A percentile compares a stretch with the other conserved stretches of the same genome.
phyloP scores from a whole-genome alignment of 108 stramenopile genomes.

The Conticribra guillardii region DNA sequence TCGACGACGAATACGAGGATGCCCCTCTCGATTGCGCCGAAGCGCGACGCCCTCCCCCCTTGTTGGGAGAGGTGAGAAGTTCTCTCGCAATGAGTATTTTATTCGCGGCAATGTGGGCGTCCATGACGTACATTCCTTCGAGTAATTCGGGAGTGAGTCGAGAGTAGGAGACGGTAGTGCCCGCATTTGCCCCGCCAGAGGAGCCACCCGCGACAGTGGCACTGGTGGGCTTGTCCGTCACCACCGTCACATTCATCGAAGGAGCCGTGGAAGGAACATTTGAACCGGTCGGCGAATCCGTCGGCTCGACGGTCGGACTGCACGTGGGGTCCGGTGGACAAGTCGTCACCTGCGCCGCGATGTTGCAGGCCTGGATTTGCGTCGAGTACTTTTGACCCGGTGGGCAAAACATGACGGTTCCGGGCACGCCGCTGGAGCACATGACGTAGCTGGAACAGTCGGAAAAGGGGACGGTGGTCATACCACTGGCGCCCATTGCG shows the following conservation, averaged over 20 bases:
- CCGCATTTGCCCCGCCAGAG: background rate
- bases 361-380: conserved; percentile 23
- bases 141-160: conserved; percentile 3
- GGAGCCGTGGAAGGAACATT: too few species aligned
- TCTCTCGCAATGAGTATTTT: conserved; percentile 31
- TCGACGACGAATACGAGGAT: background rate
- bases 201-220: too few species aligned
- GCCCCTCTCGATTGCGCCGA: background rate
- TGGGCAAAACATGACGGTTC: conserved; percentile 2
- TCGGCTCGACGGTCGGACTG: conserved; percentile 2
- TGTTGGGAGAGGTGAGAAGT: conserved; percentile 14
- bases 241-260: too few species aligned
- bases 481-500: background rate
- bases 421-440: conserved; percentile 17
- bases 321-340: conserved; percentile 26
- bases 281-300: background rate
- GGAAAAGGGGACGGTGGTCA: conserved; percentile 13
- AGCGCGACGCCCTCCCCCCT: background rate
- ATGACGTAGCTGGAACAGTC: conserved; percentile 12
- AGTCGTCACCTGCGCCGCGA: conserved; percentile 3
- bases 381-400: conserved; percentile 8
- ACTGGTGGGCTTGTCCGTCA: too few species aligned
- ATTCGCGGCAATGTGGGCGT: conserved; percentile 44
- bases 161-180: background rate
- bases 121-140: conserved; percentile 36